These are phyloP conservation scores for Candida ortonii DNA, from an alignment of 805 yeast genomes.

Conservation along the genomic window DNA sequence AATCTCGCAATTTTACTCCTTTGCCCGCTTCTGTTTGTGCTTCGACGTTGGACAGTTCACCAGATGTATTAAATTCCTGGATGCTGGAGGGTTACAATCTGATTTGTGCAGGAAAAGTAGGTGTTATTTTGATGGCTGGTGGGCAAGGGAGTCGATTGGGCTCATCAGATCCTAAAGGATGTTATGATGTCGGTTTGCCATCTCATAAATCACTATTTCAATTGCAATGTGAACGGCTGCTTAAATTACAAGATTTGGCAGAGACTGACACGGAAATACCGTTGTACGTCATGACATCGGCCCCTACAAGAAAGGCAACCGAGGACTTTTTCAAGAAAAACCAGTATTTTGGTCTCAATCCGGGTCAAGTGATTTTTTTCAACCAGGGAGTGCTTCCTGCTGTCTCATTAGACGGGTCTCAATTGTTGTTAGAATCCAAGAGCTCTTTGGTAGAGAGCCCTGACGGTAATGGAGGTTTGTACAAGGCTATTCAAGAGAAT, in stretches of 20 bases:
- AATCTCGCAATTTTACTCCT: slow-evolving; percentile 37
- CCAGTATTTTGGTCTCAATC: slow-evolving; percentile 66
- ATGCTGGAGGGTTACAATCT: slow-evolving; percentile 58
- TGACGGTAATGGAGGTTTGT: slow-evolving; percentile 97
- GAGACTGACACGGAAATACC: slow-evolving; percentile 46
- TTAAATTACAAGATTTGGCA: slow-evolving; percentile 55
- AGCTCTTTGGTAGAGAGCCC: slow-evolving; percentile 76
- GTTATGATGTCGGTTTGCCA: slow-evolving; percentile 83
- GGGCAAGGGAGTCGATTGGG: slow-evolving; percentile 98
- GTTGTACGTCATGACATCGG: slow-evolving; percentile 95
- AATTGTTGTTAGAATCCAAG: slow-evolving; percentile 60
- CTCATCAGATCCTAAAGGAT: slow-evolving; percentile 88
- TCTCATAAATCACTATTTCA: slow-evolving; percentile 83
- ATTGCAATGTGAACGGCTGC: slow-evolving; percentile 85
- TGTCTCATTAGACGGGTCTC: slow-evolving; percentile 63
- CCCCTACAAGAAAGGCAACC: slow-evolving; percentile 76
- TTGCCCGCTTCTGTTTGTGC: slow-evolving; percentile 55
- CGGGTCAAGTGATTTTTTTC: slow-evolving; percentile 68
- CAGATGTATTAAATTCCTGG: slow-evolving; percentile 31
- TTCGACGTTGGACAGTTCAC: slow-evolving; percentile 39
- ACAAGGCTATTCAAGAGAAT: slow-evolving; percentile 70
- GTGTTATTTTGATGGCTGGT: slow-evolving; percentile 92
- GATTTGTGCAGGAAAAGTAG: slow-evolving; percentile 71
- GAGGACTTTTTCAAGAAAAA: slow-evolving; percentile 63
- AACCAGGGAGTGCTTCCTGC: slow-evolving; percentile 97